These are phyloP conservation scores for Russula lepida DNA, from an alignment of 768 basidiomycete genomes.

Conservation along the genomic window DNA sequence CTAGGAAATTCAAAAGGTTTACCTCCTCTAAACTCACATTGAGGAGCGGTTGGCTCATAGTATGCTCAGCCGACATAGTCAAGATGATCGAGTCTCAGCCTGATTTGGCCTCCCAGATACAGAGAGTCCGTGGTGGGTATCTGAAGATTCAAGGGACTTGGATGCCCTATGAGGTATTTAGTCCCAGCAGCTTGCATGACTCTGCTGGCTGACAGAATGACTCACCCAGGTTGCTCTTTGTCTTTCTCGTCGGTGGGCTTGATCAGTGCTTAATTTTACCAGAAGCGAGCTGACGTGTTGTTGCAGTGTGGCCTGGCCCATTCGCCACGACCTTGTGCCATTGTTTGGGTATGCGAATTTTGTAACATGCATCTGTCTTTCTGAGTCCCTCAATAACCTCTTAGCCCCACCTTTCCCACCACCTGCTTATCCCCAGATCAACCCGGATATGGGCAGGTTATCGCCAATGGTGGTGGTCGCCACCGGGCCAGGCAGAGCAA, in stretches of 20 bases:
- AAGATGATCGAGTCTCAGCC: conserved; percentile 91
- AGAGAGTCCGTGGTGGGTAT: conserved; percentile 79
- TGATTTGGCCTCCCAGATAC: conserved; percentile 72
- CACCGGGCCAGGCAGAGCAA: conserved; percentile 17
- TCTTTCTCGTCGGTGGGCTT: conserved; percentile 64
- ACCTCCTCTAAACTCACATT: neutral
- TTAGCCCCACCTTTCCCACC: conserved; percentile 73
- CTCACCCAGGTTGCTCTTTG: conserved; percentile 64
- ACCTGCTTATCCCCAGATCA: conserved; percentile 82
- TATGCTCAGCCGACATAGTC: conserved; percentile 69
- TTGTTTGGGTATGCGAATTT: conserved; percentile 61
- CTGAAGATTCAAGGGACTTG: conserved; percentile 91
- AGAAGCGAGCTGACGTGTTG: conserved; percentile 14
- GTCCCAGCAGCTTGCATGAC: neutral
- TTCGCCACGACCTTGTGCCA: conserved; percentile 79
- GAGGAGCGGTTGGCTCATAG: conserved; percentile 3
- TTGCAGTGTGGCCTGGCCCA: conserved; percentile 79
- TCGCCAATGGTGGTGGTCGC: conserved; percentile 32
- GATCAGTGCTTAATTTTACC: neutral
- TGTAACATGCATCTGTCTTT: conserved; percentile 8
- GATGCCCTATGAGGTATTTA: conserved; percentile 81
- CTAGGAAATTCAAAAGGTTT: conserved; percentile 84
- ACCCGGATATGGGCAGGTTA: conserved; percentile 79
- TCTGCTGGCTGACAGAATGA: conserved; percentile 10
- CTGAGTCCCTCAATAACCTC: conserved; percentile 10